These are phyloP conservation scores for Agroathelia rolfsii DNA, from an alignment of 1,284 basidiomycete genomes.

Conservation along the genomic window DNA sequence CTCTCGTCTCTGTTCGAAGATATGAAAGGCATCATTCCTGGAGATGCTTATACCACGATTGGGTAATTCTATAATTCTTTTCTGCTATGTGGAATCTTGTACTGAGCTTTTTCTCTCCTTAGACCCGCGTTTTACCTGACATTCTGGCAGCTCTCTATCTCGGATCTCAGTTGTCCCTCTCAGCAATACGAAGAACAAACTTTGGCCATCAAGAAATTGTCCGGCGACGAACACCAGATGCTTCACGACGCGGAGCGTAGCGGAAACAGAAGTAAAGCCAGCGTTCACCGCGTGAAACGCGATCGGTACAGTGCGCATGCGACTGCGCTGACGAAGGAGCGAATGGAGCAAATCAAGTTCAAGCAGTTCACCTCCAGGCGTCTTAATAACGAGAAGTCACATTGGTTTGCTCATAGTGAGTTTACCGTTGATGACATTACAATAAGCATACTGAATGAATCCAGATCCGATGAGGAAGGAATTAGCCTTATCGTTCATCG, in stretches of 20 bases:
- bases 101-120: conserved; percentile 9
- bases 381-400: conserved; percentile 68
- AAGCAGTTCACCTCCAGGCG: conserved; percentile 70
- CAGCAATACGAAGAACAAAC: conserved; percentile 63
- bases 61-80: conserved; percentile 40
- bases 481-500: conserved; percentile 61
- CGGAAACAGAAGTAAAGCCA: conserved; percentile 45
- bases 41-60: conserved; percentile 52
- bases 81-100: conserved; percentile 2
- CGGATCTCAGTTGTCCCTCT: conserved; percentile 72
- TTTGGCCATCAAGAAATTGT: conserved; percentile 43
- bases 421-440: conserved; percentile 5
- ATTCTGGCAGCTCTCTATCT: conserved; percentile 90
- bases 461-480: conserved; percentile 38
- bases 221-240: conserved; percentile 51
- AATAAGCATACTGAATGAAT: conserved; percentile 12
- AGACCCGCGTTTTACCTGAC: conserved; percentile 87
- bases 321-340: conserved; percentile 50
- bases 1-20: conserved; percentile 62
- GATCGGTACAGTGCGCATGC: conserved; percentile 53
- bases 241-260: conserved; percentile 55
- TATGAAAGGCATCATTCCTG: conserved; percentile 57
- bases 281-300: conserved; percentile 46
- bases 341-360: conserved; percentile 66
- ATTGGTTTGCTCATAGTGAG: conserved; percentile 81